These are phyloP conservation scores for Xylaria sp. DNA, from an alignment of 2,329 filamentous ascomycete genomes.

Conservation along the genomic window DNA sequence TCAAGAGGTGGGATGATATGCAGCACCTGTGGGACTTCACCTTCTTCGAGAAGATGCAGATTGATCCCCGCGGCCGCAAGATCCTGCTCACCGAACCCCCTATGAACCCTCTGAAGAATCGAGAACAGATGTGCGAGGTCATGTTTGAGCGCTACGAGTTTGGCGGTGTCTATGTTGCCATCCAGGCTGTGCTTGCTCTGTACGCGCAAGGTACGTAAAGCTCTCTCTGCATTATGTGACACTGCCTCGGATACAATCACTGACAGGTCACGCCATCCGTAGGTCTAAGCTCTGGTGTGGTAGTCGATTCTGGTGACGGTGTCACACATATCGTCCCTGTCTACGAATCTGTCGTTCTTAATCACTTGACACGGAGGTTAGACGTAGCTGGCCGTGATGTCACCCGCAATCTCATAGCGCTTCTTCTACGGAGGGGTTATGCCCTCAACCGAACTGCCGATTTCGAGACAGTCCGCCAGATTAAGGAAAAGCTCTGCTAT, in stretches of 20 bases:
- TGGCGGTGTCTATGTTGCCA: slow-evolving; percentile 96
- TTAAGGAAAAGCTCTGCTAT: slow-evolving; percentile 99
- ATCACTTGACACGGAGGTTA: slow-evolving; percentile 91
- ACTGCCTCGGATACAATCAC: background rate
- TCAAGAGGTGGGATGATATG: slow-evolving; percentile 99
- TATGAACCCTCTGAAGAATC: slow-evolving; percentile 96
- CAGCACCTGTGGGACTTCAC: slow-evolving; percentile 99
- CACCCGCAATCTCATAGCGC: slow-evolving; percentile 95
- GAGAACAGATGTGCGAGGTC: slow-evolving; percentile 97
- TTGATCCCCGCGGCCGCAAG: slow-evolving; percentile 90
- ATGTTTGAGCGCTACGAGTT: slow-evolving; percentile 99
- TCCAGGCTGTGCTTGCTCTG: slow-evolving; percentile 92
- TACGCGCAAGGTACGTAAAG: slow-evolving; percentile 83
- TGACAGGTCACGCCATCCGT: background rate
- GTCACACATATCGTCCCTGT: slow-evolving; percentile 99
- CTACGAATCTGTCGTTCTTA: slow-evolving; percentile 96
- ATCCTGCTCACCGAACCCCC: slow-evolving; percentile 97
- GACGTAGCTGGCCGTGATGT: slow-evolving; percentile 97
- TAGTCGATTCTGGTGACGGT: slow-evolving; percentile 97
- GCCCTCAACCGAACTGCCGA: slow-evolving; percentile 97
- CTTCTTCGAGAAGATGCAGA: slow-evolving; percentile 94
- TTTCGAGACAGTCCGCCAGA: slow-evolving; percentile 98
- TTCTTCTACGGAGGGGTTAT: slow-evolving; percentile 91
- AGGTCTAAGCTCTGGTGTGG: slow-evolving; percentile 92
- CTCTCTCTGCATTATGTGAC: background rate